Evolutionary conservation across 441 rosid species (phyloP).

Genomic region (Populus trichocarpa): DNA sequence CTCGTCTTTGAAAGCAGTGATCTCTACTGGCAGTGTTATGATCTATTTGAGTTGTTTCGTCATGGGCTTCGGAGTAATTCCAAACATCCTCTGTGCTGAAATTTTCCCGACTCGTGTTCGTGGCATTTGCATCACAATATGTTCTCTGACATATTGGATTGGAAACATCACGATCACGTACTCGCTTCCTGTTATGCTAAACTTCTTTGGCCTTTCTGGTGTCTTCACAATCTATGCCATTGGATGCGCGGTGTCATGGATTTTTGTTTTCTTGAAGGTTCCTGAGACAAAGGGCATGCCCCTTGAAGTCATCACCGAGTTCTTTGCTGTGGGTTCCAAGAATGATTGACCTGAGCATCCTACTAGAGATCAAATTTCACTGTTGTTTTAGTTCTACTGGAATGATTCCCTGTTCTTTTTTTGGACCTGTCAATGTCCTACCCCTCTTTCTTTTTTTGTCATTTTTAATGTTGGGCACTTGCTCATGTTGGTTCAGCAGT

Average conservation of each 20-base stretch:
- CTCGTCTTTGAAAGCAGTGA: conserved; percentile 49
- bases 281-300: conserved; percentile 99
- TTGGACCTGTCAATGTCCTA: too few species aligned
- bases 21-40: conserved; percentile 70
- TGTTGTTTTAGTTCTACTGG: neutral
- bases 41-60: conserved; percentile 81
- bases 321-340: conserved; percentile 66
- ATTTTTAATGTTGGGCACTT: neutral
- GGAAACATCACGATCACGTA: conserved; percentile 76
- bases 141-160: conserved; percentile 62
- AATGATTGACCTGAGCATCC: conserved; percentile 21
- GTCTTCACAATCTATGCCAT: conserved; percentile 64
- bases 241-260: conserved; percentile 60
- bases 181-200: conserved; percentile 64
- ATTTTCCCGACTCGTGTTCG: conserved; percentile 88
- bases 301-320: conserved; percentile 87
- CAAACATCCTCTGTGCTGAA: conserved; percentile 90
- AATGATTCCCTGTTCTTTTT: neutral
- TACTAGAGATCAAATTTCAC: neutral
- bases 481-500: neutral
- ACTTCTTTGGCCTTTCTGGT: conserved; percentile 75
- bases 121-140: conserved; percentile 69
- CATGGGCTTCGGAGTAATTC: conserved; percentile 92
- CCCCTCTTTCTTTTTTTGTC: neutral
- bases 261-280: conserved; percentile 71